A percentile compares a stretch with the other conserved stretches of the same genome.
These are phyloP conservation scores for Articulospora tetracladia DNA, from an alignment of 495 filamentous ascomycete species.

Conservation along the genomic window DNA sequence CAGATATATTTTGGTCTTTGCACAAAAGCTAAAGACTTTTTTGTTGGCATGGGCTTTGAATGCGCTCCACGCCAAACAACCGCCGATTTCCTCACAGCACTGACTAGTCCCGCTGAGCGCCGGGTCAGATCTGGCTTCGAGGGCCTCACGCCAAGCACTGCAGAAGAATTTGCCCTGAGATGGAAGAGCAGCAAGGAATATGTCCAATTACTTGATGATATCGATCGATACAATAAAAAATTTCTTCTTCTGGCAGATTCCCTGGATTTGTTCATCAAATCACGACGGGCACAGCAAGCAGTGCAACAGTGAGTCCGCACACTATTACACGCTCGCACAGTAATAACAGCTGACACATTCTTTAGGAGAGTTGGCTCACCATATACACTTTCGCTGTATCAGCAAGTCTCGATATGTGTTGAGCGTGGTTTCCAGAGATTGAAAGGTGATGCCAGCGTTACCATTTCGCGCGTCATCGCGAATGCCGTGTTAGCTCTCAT, in stretches of 20 bases:
- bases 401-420: conserved; percentile 52
- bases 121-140: conserved; percentile 56
- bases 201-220: conserved; percentile 57
- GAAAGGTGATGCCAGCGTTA: conserved; percentile 65
- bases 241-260: conserved; percentile 62
- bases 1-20: conserved; percentile 63
- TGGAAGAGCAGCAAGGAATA: conserved; percentile 72
- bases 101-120: conserved; percentile 62
- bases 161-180: conserved; percentile 51
- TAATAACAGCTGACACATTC: conserved; percentile 50
- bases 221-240: conserved; percentile 59
- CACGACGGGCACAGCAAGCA: conserved; percentile 60
- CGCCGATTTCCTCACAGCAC: conserved; percentile 66
- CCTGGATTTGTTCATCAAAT: conserved; percentile 61
- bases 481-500: conserved; percentile 51
- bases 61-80: conserved; percentile 51
- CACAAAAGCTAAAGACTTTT: conserved; percentile 53
- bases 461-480: conserved; percentile 64
- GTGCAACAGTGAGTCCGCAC: conserved; percentile 44
- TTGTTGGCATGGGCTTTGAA: conserved; percentile 50
- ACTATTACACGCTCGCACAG: background rate
- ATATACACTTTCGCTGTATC: conserved; percentile 45
- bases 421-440: conserved; percentile 62
- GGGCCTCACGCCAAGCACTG: conserved; percentile 57
- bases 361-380: conserved; percentile 57